A percentile compares a stretch with the other conserved stretches of the same genome.
Conservation (phyloP, 2,329 filamentous ascomycete species). For the Herpotrichia juniperi region DNA sequence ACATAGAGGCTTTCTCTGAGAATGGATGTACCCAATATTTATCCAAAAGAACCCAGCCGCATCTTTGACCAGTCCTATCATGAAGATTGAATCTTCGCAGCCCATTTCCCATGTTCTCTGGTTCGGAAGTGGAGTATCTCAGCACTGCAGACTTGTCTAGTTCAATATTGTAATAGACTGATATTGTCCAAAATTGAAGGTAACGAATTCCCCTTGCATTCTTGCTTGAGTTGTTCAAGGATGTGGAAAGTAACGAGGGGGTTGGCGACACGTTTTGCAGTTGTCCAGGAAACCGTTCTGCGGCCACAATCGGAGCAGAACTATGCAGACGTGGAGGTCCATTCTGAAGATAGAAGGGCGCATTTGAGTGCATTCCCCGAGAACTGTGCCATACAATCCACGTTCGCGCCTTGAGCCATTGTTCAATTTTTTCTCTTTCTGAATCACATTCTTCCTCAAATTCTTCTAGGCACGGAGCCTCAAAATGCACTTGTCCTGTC, state of each 20-base stretch:
- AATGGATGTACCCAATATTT: constrained; percentile 1
- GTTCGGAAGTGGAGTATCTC: background rate
- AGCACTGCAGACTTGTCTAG: background rate
- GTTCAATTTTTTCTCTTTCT: constrained; percentile 1
- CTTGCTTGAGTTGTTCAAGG: background rate
- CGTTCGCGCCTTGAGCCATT: background rate
- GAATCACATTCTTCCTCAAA: background rate
- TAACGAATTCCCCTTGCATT: background rate
- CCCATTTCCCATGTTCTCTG: constrained; percentile 5
- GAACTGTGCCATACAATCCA: constrained; percentile 15
- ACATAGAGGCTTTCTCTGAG: background rate
- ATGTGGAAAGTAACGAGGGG: background rate
- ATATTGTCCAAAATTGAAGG: constrained; percentile 12
- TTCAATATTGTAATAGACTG: constrained; percentile 6
- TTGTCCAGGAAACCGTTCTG: no score
- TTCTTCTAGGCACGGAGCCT: constrained; percentile 1
- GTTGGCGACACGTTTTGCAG: no score
- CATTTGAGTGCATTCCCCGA: background rate
- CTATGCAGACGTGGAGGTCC: constrained; percentile 3
- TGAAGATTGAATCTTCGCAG: constrained; percentile 1
- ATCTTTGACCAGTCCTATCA: background rate
- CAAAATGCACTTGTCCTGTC: constrained; percentile 10
- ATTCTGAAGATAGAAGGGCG: background rate
- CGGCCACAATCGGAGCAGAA: background rate
- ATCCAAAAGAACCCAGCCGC: constrained; percentile 11